Conservation (phyloP, 768 basidiomycete genomes). For the Mrakia gelida region DNA sequence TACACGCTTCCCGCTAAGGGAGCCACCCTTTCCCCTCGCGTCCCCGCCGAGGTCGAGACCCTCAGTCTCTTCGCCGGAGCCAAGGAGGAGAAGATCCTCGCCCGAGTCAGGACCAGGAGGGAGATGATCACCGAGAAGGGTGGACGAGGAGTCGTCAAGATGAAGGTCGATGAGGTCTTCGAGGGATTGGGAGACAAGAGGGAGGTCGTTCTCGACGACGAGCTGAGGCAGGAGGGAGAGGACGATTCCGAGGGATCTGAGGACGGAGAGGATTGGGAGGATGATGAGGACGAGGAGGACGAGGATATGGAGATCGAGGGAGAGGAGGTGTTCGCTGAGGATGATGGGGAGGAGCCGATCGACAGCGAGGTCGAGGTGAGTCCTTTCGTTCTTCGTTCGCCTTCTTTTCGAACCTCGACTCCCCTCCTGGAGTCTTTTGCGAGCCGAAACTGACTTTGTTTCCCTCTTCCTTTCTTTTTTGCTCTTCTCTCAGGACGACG, state of each 20-base stretch:
- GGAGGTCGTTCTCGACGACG: slow-evolving; percentile 47
- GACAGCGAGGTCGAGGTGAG: slow-evolving; percentile 36
- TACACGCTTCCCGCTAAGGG: slow-evolving; percentile 58
- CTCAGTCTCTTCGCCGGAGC: slow-evolving; percentile 50
- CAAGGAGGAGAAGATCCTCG: slow-evolving; percentile 54
- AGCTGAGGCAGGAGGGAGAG: slow-evolving; percentile 28
- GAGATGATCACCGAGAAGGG: slow-evolving; percentile 63
- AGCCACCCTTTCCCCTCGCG: slow-evolving; percentile 27
- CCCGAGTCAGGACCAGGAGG: slow-evolving; percentile 49
- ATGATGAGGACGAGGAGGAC: slow-evolving; percentile 41
- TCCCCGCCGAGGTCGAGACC: slow-evolving; percentile 36
- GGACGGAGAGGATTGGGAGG: slow-evolving; percentile 44
- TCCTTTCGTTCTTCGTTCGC: neutral
- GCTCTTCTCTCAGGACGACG: slow-evolving; percentile 37
- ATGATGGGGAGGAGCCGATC: slow-evolving; percentile 47
- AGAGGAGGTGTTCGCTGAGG: slow-evolving; percentile 43
- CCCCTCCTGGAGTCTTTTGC: too few relatives aligned
- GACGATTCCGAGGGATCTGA: slow-evolving; percentile 46
- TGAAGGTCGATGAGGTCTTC: slow-evolving; percentile 45
- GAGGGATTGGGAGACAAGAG: slow-evolving; percentile 45
- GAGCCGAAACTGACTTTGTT: too few relatives aligned
- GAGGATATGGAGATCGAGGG: slow-evolving; percentile 40
- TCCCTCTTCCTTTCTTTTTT: too few relatives aligned
- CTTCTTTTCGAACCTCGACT: too few relatives aligned
- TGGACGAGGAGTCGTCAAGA: slow-evolving; percentile 57